These are phyloP conservation scores for Pichia sp. DNA, from an alignment of 1,139 yeast species.

Conservation along the genomic window DNA sequence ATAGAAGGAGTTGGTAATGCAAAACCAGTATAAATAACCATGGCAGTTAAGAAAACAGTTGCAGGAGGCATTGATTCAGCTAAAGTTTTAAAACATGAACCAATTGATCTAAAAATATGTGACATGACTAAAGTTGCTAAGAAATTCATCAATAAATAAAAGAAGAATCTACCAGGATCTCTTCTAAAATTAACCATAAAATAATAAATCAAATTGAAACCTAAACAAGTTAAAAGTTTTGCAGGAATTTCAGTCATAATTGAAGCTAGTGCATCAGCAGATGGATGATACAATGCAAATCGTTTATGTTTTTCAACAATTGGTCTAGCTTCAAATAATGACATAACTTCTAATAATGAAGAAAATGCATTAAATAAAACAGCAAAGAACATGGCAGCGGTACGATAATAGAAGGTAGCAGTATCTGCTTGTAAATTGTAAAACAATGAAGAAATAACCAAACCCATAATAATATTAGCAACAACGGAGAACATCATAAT, in stretches of 20 bases:
- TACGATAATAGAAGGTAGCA: slow-evolving; percentile 49
- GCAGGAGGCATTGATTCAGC: slow-evolving; percentile 49
- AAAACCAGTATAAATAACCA: slow-evolving; percentile 48
- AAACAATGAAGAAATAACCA: slow-evolving; percentile 46
- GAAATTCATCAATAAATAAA: slow-evolving; percentile 46
- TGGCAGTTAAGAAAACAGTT: slow-evolving; percentile 42
- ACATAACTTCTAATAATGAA: slow-evolving; percentile 47
- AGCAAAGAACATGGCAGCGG: slow-evolving; percentile 50
- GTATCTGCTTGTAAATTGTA: slow-evolving; percentile 39
- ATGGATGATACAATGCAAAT: slow-evolving; percentile 50
- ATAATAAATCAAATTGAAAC: slow-evolving; percentile 41
- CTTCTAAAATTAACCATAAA: slow-evolving; percentile 45
- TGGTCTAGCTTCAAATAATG: slow-evolving; percentile 43
- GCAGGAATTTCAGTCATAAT: slow-evolving; percentile 42
- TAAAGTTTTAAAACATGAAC: slow-evolving; percentile 40
- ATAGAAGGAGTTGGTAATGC: slow-evolving; percentile 51
- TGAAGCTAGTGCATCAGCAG: slow-evolving; percentile 49
- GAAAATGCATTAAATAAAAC: slow-evolving; percentile 48
- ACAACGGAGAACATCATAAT: slow-evolving; percentile 40
- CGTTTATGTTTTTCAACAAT: slow-evolving; percentile 50
- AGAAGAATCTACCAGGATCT: slow-evolving; percentile 50
- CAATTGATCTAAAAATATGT: slow-evolving; percentile 44
- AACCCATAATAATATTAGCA: slow-evolving; percentile 45
- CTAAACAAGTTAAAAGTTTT: slow-evolving; percentile 37
- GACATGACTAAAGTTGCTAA: slow-evolving; percentile 34